Evolutionary conservation across 2,329 filamentous ascomycete species (phyloP).

Genomic region (Fusarium sp.): DNA sequence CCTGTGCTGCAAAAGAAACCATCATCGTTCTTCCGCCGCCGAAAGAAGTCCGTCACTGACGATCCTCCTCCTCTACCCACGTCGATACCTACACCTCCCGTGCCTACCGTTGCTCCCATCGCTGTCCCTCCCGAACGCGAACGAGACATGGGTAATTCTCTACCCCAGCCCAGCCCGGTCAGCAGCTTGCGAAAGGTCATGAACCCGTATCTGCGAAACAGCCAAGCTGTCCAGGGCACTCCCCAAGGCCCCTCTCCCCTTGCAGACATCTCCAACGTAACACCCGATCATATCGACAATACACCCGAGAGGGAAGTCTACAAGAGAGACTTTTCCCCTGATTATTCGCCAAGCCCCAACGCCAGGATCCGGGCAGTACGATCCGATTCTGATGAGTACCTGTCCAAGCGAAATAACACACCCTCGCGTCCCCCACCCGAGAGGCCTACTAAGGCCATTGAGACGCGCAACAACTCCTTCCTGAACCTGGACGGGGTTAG

Average conservation of each 20-base stretch:
- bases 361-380: slow-evolving; percentile 77
- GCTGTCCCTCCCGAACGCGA: slow-evolving; percentile 48
- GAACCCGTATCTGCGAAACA: slow-evolving; percentile 78
- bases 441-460: slow-evolving; percentile 43
- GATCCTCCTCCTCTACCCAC: slow-evolving; percentile 70
- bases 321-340: slow-evolving; percentile 76
- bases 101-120: slow-evolving; percentile 52
- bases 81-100: slow-evolving; percentile 56
- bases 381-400: slow-evolving; percentile 53
- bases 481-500: slow-evolving; percentile 61
- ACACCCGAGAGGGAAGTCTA: slow-evolving; percentile 47
- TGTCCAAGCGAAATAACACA: slow-evolving; percentile 43
- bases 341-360: slow-evolving; percentile 78
- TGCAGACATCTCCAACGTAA: slow-evolving; percentile 42
- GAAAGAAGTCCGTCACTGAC: slow-evolving; percentile 90
- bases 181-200: slow-evolving; percentile 89
- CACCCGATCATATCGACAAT: slow-evolving; percentile 23
- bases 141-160: slow-evolving; percentile 45
- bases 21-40: slow-evolving; percentile 91
- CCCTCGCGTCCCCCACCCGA: slow-evolving; percentile 51
- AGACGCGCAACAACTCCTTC: slow-evolving; percentile 60
- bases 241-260: slow-evolving; percentile 44
- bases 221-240: slow-evolving; percentile 42
- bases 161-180: slow-evolving; percentile 69
- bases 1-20: slow-evolving; percentile 84